Percentiles rank a stretch among this genome's conserved stretches.
Conservation (phyloP, 768 basidiomycete genomes). For the Boletus rubescentipes region DNA sequence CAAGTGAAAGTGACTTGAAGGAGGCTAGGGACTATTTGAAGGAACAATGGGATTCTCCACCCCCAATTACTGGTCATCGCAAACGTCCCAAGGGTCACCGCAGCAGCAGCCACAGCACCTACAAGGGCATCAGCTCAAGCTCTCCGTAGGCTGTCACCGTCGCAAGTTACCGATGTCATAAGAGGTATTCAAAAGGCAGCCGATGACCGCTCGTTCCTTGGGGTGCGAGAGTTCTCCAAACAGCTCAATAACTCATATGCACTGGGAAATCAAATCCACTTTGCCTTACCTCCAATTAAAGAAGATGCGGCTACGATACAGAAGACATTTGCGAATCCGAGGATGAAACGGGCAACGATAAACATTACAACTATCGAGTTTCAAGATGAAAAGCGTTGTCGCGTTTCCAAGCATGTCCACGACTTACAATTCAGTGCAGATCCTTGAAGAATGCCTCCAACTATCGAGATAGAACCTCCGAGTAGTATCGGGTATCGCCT, state of each 20-base stretch:
- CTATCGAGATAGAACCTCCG: conserved; percentile 3
- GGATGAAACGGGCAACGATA: conserved; percentile 15
- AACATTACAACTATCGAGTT: conserved; percentile 14
- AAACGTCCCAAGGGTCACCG: conserved; percentile 62
- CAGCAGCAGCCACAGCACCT: conserved; percentile 39
- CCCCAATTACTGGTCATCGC: conserved; percentile 55
- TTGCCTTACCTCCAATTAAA: conserved; percentile 15
- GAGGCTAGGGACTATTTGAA: conserved; percentile 53
- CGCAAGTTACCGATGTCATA: conserved; percentile 4
- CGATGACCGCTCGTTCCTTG: conserved; percentile 1
- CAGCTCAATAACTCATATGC: not conserved
- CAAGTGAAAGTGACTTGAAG: conserved; percentile 55
- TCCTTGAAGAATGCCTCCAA: conserved; percentile 18
- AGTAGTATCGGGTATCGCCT: conserved; percentile 19
- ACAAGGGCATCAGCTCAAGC: not conserved
- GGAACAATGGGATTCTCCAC: conserved; percentile 60
- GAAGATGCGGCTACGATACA: conserved; percentile 18
- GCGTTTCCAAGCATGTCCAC: not conserved
- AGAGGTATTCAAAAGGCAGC: not conserved
- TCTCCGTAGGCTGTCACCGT: too few relatives aligned
- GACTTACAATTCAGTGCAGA: conserved; percentile 14
- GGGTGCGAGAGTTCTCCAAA: conserved; percentile 20
- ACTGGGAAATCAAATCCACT: too few relatives aligned
- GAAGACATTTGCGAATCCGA: conserved; percentile 12
- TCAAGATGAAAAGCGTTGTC: not conserved